phyloP scores from a whole-genome alignment of 2,329 filamentous ascomycete genomes.

The Aspergillus unguis region DNA sequence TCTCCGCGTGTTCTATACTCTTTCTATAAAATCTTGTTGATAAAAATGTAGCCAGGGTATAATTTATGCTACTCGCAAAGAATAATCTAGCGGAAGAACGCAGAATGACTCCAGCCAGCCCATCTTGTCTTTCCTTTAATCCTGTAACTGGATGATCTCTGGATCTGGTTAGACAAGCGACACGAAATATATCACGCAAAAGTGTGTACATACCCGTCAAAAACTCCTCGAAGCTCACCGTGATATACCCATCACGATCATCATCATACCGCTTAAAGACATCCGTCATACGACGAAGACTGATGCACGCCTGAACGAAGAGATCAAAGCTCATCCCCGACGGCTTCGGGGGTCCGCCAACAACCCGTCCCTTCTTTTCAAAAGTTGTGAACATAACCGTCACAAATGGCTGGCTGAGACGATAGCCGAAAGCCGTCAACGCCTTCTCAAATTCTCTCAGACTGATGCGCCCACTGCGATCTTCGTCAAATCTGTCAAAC shows the following conservation, averaged over 20 bases:
- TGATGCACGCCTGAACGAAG: conserved; percentile 97
- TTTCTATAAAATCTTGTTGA: not conserved
- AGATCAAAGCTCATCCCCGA: conserved; percentile 86
- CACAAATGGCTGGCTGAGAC: conserved; percentile 79
- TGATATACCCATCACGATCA: conserved; percentile 90
- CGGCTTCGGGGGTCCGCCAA: conserved; percentile 34
- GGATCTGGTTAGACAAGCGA: not conserved
- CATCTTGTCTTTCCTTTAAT: conserved; percentile 21
- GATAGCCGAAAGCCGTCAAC: conserved; percentile 88
- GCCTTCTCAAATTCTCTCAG: conserved; percentile 85
- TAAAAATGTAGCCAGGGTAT: not conserved
- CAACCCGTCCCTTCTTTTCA: conserved; percentile 57
- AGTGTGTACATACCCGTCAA: conserved; percentile 53
- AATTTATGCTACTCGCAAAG: not conserved
- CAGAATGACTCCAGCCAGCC: not conserved
- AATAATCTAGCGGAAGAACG: not conserved
- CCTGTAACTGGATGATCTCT: conserved; percentile 38
- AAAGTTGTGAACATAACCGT: conserved; percentile 82
- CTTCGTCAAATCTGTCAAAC: conserved; percentile 92
- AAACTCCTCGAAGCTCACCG: conserved; percentile 77
- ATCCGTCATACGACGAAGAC: conserved; percentile 96
- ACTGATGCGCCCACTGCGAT: conserved; percentile 81
- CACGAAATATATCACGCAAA: no score
- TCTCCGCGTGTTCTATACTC: not conserved
- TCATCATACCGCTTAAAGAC: conserved; percentile 99